Evolutionary conservation across 495 filamentous ascomycete genomes (phyloP).

Genomic region (Penicillium pulvis): DNA sequence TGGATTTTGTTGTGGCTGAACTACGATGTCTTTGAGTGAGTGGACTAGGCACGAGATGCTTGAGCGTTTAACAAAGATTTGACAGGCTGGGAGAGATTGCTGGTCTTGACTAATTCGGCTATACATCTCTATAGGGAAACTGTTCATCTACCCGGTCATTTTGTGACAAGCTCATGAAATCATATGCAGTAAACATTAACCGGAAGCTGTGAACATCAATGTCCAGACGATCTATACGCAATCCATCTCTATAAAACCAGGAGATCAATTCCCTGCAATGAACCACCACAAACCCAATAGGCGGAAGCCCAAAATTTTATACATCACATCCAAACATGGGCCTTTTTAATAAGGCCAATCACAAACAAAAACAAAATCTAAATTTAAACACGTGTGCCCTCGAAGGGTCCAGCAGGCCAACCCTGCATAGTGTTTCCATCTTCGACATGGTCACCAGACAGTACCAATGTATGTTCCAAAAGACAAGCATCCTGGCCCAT

Average conservation of each 20-base stretch:
- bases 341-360: not conserved
- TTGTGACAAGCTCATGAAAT: not conserved
- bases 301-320: not conserved
- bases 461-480: slow-evolving; percentile 49
- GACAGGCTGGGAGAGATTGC: too few species aligned
- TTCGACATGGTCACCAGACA: slow-evolving; percentile 49
- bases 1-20: too few species aligned
- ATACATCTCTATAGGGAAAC: too few species aligned
- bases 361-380: not conserved
- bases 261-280: not conserved
- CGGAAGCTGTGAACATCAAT: not conserved
- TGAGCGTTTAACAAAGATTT: too few species aligned
- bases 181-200: not conserved
- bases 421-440: slow-evolving; percentile 43
- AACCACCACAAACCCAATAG: not conserved
- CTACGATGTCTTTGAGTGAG: too few species aligned
- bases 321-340: not conserved
- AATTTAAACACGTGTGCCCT: slow-evolving; percentile 17
- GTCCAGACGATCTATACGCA: not conserved
- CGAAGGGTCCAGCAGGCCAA: slow-evolving; percentile 49
- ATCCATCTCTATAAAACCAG: not conserved
- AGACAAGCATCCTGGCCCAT: slow-evolving; percentile 47
- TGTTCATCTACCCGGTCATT: not conserved
- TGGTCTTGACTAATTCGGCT: too few species aligned
- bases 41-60: too few species aligned